Conservation (phyloP, 2,329 filamentous ascomycete genomes). For the Trichothecium sympodiale region DNA sequence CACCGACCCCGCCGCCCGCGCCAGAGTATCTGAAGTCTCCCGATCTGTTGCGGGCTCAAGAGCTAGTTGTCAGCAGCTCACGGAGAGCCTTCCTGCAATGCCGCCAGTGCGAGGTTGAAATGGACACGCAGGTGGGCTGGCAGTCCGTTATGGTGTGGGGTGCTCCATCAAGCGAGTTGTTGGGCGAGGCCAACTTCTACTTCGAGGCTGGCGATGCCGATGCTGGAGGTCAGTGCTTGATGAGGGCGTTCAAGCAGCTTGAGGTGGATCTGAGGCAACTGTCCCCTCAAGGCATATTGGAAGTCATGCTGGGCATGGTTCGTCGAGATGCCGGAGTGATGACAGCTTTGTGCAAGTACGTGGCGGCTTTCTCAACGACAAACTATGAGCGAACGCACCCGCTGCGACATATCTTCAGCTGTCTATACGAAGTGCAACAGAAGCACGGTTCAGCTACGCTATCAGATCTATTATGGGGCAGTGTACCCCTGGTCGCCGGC, state of each 20-base stretch:
- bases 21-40: slow-evolving; percentile 30
- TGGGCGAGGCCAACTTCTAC: slow-evolving; percentile 31
- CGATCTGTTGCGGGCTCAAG: slow-evolving; percentile 31
- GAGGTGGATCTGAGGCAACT: slow-evolving; percentile 30
- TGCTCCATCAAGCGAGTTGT: slow-evolving; percentile 29
- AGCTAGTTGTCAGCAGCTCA: slow-evolving; percentile 30
- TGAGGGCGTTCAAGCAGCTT: slow-evolving; percentile 30
- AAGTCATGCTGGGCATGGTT: slow-evolving; percentile 31
- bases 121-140: slow-evolving; percentile 26
- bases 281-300: slow-evolving; percentile 30
- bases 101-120: slow-evolving; percentile 29
- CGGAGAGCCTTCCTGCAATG: slow-evolving; percentile 32
- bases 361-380: slow-evolving; percentile 30
- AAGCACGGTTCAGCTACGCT: slow-evolving; percentile 29
- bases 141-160: slow-evolving; percentile 31
- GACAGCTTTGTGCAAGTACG: slow-evolving; percentile 33
- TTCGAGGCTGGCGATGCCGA: slow-evolving; percentile 29
- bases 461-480: slow-evolving; percentile 31
- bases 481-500: slow-evolving; percentile 28
- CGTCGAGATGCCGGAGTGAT: slow-evolving; percentile 31
- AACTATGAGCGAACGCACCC: slow-evolving; percentile 31
- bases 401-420: slow-evolving; percentile 29
- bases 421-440: slow-evolving; percentile 32
- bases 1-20: slow-evolving; percentile 30
- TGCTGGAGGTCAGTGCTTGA: slow-evolving; percentile 26